phyloP scores from a whole-genome alignment of 306 rosid genomes.

The Luffa acutangula region DNA sequence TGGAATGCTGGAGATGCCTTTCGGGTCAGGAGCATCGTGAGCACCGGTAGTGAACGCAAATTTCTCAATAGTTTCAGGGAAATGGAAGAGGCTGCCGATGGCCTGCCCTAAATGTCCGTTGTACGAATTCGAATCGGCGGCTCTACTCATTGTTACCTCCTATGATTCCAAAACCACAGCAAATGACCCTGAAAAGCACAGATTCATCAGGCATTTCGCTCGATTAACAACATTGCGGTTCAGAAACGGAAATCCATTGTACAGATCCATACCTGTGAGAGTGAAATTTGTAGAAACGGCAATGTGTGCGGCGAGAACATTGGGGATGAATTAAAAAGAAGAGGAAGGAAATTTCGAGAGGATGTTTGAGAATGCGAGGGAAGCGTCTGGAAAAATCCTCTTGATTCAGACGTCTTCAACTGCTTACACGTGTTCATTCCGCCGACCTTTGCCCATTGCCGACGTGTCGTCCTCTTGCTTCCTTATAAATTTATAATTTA shows the following conservation, averaged over 20 bases:
- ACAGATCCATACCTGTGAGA: neutral
- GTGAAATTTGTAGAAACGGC: neutral
- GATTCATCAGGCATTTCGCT: neutral
- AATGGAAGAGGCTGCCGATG: neutral
- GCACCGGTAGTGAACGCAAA: neutral
- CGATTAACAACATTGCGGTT: neutral
- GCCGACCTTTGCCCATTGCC: neutral
- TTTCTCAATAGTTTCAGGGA: constrained; percentile 1
- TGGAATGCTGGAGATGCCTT: neutral
- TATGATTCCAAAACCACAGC: neutral
- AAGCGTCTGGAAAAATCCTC: constrained; percentile 28
- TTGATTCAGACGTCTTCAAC: neutral
- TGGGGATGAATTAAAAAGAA: neutral
- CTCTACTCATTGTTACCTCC: neutral
- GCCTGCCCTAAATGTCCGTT: neutral
- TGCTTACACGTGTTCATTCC: constrained; percentile 5
- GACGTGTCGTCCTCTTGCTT: neutral
- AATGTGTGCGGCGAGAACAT: neutral
- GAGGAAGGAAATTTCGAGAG: constrained; percentile 33
- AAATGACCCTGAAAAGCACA: neutral
- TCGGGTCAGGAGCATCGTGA: neutral
- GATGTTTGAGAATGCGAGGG: neutral
- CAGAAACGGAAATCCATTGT: too few relatives aligned
- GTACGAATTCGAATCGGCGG: neutral
- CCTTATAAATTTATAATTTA: too few relatives aligned